These are phyloP conservation scores for Penicillium olsonii DNA, from an alignment of 2,329 filamentous ascomycete genomes.

Conservation along the genomic window DNA sequence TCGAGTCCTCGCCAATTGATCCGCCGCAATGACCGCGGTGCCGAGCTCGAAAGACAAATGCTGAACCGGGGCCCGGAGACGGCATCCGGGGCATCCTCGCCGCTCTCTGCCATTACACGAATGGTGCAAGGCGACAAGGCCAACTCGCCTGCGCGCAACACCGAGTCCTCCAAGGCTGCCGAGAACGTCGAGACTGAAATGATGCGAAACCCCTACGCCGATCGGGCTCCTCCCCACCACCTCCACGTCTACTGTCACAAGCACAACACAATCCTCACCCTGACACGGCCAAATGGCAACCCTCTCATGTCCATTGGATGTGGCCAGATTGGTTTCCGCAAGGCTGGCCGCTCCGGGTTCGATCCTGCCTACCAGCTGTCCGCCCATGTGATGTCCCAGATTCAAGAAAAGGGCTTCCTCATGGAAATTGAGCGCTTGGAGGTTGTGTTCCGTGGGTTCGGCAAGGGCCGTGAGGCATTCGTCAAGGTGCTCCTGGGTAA, in stretches of 20 bases:
- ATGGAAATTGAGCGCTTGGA: slow-evolving; percentile 76
- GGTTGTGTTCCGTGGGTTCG: slow-evolving; percentile 81
- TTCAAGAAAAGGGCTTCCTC: slow-evolving; percentile 79
- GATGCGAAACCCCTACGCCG: slow-evolving; percentile 38
- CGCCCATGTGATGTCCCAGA: slow-evolving; percentile 77
- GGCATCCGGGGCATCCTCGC: slow-evolving; percentile 22
- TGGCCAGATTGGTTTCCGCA: slow-evolving; percentile 90
- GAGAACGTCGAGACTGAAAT: slow-evolving; percentile 38
- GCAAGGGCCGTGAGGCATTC: slow-evolving; percentile 81
- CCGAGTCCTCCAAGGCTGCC: slow-evolving; percentile 34
- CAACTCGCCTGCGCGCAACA: slow-evolving; percentile 16
- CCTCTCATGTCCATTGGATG: slow-evolving; percentile 77
- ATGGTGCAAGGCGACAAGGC: slow-evolving; percentile 33
- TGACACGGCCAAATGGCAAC: slow-evolving; percentile 78
- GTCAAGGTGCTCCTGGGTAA: slow-evolving; percentile 84
- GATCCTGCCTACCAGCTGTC: slow-evolving; percentile 91
- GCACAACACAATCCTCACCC: slow-evolving; percentile 94
- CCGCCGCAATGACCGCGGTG: slow-evolving; percentile 16
- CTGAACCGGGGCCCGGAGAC: slow-evolving; percentile 23
- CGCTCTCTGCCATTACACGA: slow-evolving; percentile 32
- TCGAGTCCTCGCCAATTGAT: slow-evolving; percentile 21
- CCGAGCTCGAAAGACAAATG: slow-evolving; percentile 32
- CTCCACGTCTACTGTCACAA: slow-evolving; percentile 84
- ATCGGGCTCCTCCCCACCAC: slow-evolving; percentile 64
- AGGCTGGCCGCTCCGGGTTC: slow-evolving; percentile 76